A percentile compares a stretch with the other conserved stretches of the same genome.
Conservation (phyloP, 768 basidiomycete species). For the Tricholoma bakamatsutake region DNA sequence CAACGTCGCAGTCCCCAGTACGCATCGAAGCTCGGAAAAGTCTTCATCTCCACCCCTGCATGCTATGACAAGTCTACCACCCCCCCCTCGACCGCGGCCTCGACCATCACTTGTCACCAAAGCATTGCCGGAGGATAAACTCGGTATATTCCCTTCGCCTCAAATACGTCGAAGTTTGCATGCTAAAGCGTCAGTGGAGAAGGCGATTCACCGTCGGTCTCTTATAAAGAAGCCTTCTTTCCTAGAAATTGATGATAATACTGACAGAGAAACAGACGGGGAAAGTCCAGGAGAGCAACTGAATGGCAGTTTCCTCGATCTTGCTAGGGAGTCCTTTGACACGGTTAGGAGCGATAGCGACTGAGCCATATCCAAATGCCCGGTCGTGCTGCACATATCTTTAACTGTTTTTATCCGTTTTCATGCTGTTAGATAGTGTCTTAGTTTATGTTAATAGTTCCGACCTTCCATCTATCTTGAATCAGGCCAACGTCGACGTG, state of each 20-base stretch:
- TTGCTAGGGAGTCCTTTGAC: conserved; percentile 49
- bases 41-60: conserved; percentile 17
- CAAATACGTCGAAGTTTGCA: conserved; percentile 20
- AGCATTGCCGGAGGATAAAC: conserved; percentile 1
- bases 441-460: conserved; percentile 10
- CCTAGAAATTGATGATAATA: conserved; percentile 58
- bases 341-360: conserved; percentile 30
- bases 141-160: conserved; percentile 26
- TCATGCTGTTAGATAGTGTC: conserved; percentile 13
- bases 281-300: conserved; percentile 17
- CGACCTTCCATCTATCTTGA: neutral
- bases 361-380: neutral
- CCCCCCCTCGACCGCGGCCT: conserved; percentile 45
- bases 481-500: neutral
- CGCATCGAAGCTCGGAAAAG: conserved; percentile 10
- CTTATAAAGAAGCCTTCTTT: conserved; percentile 69
- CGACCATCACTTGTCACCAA: conserved; percentile 20
- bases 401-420: conserved; percentile 15
- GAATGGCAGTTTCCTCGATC: conserved; percentile 43
- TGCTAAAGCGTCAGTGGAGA: conserved; percentile 31
- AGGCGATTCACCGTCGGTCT: conserved; percentile 39
- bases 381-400: conserved; percentile 7
- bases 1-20: conserved; percentile 16
- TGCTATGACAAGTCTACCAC: conserved; percentile 40
- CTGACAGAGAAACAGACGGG: conserved; percentile 25